phyloP scores from a whole-genome alignment of 805 yeast genomes.

The Lipomyces orientalis region DNA sequence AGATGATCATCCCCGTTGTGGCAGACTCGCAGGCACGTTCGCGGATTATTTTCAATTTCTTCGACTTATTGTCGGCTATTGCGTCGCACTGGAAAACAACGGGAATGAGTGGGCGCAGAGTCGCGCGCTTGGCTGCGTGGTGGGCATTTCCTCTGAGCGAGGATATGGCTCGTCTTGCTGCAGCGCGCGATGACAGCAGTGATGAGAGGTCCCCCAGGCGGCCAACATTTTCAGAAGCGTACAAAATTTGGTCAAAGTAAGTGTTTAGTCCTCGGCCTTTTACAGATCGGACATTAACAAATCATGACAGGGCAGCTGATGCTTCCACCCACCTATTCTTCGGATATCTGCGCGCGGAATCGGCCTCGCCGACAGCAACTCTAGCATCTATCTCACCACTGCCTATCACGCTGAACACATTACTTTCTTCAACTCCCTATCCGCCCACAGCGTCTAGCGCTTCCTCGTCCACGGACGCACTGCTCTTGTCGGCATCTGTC shows the following conservation, averaged over 20 bases:
- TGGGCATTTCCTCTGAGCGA: slow-evolving; percentile 75
- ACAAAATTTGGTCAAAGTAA: slow-evolving; percentile 23
- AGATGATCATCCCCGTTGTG: slow-evolving; percentile 74
- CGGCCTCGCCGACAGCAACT: slow-evolving; percentile 11
- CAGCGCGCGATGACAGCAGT: slow-evolving; percentile 53
- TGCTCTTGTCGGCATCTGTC: slow-evolving; percentile 15
- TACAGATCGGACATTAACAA: slow-evolving; percentile 46
- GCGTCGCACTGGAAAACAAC: slow-evolving; percentile 81
- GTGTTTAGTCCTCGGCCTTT: background rate
- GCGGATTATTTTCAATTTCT: slow-evolving; percentile 83
- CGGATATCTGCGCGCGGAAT: slow-evolving; percentile 69
- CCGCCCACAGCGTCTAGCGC: slow-evolving; percentile 21
- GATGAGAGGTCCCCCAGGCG: background rate
- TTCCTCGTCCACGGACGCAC: slow-evolving; percentile 7
- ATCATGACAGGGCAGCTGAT: slow-evolving; percentile 76
- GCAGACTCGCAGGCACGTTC: slow-evolving; percentile 85
- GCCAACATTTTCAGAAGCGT: slow-evolving; percentile 24
- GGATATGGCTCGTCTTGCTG: slow-evolving; percentile 57
- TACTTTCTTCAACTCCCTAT: slow-evolving; percentile 20
- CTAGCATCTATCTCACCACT: slow-evolving; percentile 18
- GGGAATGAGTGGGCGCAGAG: slow-evolving; percentile 77
- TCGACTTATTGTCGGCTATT: slow-evolving; percentile 76
- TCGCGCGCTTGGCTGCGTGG: slow-evolving; percentile 79
- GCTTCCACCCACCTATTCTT: slow-evolving; percentile 82
- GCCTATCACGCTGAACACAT: slow-evolving; percentile 32